Base-by-base conservation (phyloP, 2,329 filamentous ascomycete species). In the Fusarium circinatum region DNA sequence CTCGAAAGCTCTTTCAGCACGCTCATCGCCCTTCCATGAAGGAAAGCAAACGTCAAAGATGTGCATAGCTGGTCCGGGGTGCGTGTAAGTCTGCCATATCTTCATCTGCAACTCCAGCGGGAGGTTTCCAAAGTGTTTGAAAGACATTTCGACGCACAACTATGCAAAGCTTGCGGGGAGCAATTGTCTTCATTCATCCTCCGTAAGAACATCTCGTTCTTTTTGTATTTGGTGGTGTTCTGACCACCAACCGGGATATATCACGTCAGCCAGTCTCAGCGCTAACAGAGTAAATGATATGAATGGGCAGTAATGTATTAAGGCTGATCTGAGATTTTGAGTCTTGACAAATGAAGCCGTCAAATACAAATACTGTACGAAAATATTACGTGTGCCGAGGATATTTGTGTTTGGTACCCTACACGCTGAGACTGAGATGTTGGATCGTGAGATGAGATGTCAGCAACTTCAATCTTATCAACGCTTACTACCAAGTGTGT, bases 1-100 rank as follows among this genome's bases (percentile, higher is more conserved):
- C 36, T 62, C 51, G n/a, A 75, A 76, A 2, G 71, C 75, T 6
- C 47, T 66, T 34, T 68, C 70, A 20, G 62, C 54, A 15, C 76
- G 63, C 4, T 24, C 52, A 1, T 65, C 62, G 12, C 71, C 71
- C 5, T 67, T 62, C 70, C 76, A 74, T 6, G 75, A 77, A 11
- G 79, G 75, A 54, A 73, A 80, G 32, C 76, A 80, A 8, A 80
- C 73, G 34, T 80, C 77, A 14, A 80, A 78, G 26, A 80, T 30
- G 30, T 80, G 77, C 72, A 80, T 79, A 12, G 76, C 73, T 17
- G 78, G 70, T 1, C 70, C 75, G 4, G 67, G 34, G 4, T 61
- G 52, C 1, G 48, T 54, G 48, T 73, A 75, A 8, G 60, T 28
- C 18, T 78, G 73, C 77, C 76, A 79, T 45, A 78, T 64, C 49